Base-by-base conservation (phyloP, 2,329 filamentous ascomycete species). In the Diplodia sapinea region DNA sequence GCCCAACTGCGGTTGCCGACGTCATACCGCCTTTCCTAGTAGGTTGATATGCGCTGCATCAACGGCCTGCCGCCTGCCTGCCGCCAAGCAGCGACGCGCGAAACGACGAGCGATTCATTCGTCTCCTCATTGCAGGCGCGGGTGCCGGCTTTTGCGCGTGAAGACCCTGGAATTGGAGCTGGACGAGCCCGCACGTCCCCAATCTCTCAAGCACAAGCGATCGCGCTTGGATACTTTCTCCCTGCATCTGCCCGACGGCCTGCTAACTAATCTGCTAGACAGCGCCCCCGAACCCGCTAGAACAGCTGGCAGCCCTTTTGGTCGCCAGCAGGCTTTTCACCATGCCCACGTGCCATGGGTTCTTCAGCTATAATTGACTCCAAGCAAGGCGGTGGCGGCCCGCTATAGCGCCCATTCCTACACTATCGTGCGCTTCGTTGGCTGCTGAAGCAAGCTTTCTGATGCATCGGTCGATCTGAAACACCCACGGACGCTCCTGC, bases 1-100 rank as follows among this genome's bases (percentile, higher is more conserved):
- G 59, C 20, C 43, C 59, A 51, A 51, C 47, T 40, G 31, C n/a
- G 23, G 40, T 29, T 7, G 15, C 11, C 57, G 40, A 62, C 59
- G 59, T 63, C 59, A 63, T 63, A 63, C 59, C 59, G 59, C 59
- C 59, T 51, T 63, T 63, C 40, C 31, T 23, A 51, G 59, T 51
- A 63, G 12, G 43, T 63, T 63, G 59, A 63, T 63, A 51, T 52
- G 29, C 59, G 11, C 47, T 51, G 59, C 59, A 63, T 63, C 15
- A 51, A 51, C 43, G 8, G 57, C 59, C 47, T 40, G 59, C 6
- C 17, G 40, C 15, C 38, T 15, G 11, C 17, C 17, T 23, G 55
- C 36, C n/a, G 23, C 36, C 26, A 20, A 17, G 26, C 36, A n/a
- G 43, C 20, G 56, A 1, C 40, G 40, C 29, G 38, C 26, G 47